Evolutionary conservation across 805 yeast species (phyloP), one percentile per base, ranked within the genome.

Genomic region (Suhomyces kilbournensis): DNA sequence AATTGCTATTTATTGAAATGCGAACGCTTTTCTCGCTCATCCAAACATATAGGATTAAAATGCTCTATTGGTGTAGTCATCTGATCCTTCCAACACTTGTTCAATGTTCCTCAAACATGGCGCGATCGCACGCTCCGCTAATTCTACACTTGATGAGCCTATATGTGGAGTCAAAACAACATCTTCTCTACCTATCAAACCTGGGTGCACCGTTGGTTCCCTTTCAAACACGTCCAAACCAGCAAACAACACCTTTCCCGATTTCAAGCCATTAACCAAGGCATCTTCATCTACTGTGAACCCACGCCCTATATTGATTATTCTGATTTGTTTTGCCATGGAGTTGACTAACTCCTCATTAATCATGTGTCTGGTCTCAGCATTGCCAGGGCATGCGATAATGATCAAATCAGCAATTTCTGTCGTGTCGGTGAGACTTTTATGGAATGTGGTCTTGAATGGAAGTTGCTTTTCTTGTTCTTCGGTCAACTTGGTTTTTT

Each of bases 191-290:
- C 59, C 61, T 34, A 56, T 50, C 28, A 65, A 57, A 5, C 46
- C 67, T 12, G 61, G 61, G 40, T 56, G 56, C 6, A 62, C 57
- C 1, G 14, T 7, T 15, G 69, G 69, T 50, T 65, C 69, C 28
- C 58, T 47, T 40, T 65, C 69, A 47, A 57, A 65, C 17, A 65
- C 69, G 42, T 65, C 69, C 53, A 65, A 57, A 3, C 67, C 69
- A 1, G 69, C 69, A 52, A 63, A 65, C 30, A 57, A 39, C 2
- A 65, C 63, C 44, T 59, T 60, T 3, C 68, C 69, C n/a, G 56
- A 19, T 44, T 61, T 52, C 53, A 65, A 56, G 1, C 65, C 67
- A 14, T 52, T 56, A 32, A 65, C 65, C 44, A 65, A 49, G 4
- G 67, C 69, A 45, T 59, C 53, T 46, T 65, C 69, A 39, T 65